phyloP scores from a whole-genome alignment of 805 yeast genomes.

The Wickerhamiella lipophila region DNA sequence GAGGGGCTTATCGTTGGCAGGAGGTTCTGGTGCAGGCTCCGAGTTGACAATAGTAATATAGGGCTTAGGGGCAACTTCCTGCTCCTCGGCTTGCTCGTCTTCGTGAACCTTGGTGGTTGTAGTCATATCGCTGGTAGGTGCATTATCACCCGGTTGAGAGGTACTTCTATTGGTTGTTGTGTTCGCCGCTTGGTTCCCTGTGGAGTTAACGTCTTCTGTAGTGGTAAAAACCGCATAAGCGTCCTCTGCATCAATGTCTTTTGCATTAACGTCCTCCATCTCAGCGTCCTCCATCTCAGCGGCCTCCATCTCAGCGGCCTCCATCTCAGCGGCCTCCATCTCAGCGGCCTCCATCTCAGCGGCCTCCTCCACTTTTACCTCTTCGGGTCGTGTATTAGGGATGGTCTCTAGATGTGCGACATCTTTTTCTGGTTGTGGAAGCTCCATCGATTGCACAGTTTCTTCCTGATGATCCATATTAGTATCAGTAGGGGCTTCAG shows the following conservation, averaged over 20 bases:
- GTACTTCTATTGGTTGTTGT: no score
- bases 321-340: no score
- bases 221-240: not conserved
- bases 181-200: no score
- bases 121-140: not conserved
- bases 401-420: not conserved
- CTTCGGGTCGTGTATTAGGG: no score
- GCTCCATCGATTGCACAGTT: not conserved
- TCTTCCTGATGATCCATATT: no score
- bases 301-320: no score
- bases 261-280: not conserved
- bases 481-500: not conserved
- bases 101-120: no score
- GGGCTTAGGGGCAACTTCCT: not conserved
- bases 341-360: no score
- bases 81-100: not conserved
- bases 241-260: not conserved
- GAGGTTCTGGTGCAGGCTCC: not conserved
- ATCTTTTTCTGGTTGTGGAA: not conserved
- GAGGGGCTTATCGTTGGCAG: constrained; percentile 8
- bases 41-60: constrained; percentile 7
- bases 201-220: no score
- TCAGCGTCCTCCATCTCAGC: constrained; percentile 1
- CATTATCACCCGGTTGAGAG: not conserved
- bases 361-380: no score